Conservation (phyloP, 768 basidiomycete species). For the Agaricus blazei region DNA sequence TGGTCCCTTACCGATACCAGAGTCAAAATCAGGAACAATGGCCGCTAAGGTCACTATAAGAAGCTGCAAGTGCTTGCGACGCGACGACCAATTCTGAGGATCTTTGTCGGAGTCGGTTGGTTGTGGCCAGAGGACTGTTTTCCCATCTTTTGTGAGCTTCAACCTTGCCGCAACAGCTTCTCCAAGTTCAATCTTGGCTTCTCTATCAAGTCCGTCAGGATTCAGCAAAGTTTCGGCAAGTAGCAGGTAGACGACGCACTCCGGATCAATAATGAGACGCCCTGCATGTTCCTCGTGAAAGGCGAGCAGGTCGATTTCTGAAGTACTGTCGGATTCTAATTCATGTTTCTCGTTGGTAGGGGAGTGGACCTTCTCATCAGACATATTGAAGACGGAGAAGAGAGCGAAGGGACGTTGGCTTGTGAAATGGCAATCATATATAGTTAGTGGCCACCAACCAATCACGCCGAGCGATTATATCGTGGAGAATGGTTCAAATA, state of each 20-base stretch:
- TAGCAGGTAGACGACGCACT: slow-evolving; percentile 31
- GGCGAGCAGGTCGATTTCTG: slow-evolving; percentile 27
- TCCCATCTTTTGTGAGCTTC: slow-evolving; percentile 54
- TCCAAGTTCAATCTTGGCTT: slow-evolving; percentile 61
- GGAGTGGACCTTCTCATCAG: slow-evolving; percentile 15
- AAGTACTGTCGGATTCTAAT: slow-evolving; percentile 13
- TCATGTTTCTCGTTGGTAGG: slow-evolving; percentile 14
- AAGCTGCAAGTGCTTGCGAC: slow-evolving; percentile 51
- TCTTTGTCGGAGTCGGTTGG: slow-evolving; percentile 58
- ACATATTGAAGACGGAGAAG: slow-evolving; percentile 16
- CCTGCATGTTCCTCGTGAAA: slow-evolving; percentile 56
- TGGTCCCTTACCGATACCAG: slow-evolving; percentile 45
- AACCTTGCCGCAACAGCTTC: slow-evolving; percentile 46
- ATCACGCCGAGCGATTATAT: no score
- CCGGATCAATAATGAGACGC: slow-evolving; percentile 56
- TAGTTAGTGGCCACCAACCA: not conserved
- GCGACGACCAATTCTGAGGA: slow-evolving; percentile 60
- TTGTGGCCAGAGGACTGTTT: slow-evolving; percentile 65
- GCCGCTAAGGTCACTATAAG: slow-evolving; percentile 59
- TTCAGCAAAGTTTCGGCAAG: not conserved
- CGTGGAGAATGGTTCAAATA: no score
- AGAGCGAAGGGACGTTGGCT: not conserved
- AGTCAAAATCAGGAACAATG: slow-evolving; percentile 64
- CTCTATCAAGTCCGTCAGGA: slow-evolving; percentile 26
- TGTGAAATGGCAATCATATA: not conserved